Evolutionary conservation across 768 basidiomycete species (phyloP), one percentile per base, ranked within the genome.

Genomic region (Mycena metata): DNA sequence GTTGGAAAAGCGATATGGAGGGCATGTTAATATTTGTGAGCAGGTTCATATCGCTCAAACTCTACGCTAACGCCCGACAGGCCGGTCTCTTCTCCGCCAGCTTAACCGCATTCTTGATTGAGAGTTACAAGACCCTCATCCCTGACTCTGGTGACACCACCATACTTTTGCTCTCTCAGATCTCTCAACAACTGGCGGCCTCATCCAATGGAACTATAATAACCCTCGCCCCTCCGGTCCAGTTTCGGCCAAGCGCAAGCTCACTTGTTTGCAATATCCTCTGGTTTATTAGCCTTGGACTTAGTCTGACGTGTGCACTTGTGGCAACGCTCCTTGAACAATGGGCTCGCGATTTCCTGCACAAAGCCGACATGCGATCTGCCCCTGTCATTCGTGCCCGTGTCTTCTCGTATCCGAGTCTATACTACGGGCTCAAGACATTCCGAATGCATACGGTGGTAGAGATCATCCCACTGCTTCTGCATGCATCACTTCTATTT

Each of bases 11-110:
- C 19, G 52, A 54, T 10, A 39, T 39, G 39, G 39, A 39, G 39
- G 39, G 39, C 15, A 39, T 50, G 19, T n/a, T 50, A 12, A 54
- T 54, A 19, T 54, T 54, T 19, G 52, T 54, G 9, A 2, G 52
- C 36, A 6, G 8, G 7, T 4, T 21, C 33, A 5, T n/a, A 12
- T 36, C 9, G 9, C 6, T 39, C 52, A 35, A 9, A 24, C 16
- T 51, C 24, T 17, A 16, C 12, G 16, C 15, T 51, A 13, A 51
- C 30, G 17, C 30, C 10, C 11, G 17, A 11, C 12, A 54, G 52
- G 52, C 52, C 10, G 52, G 52, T 21, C 52, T 54, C 10, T 54
- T 54, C 35, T 54, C 52, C n/a, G 52, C 52, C 16, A 54, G 52
- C n/a, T 21, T 54, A 19, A 54, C 52, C 19, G 52, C 52, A 3